These are phyloP conservation scores for Raffaelea arxii DNA, from an alignment of 2,329 filamentous ascomycete genomes.

Conservation along the genomic window DNA sequence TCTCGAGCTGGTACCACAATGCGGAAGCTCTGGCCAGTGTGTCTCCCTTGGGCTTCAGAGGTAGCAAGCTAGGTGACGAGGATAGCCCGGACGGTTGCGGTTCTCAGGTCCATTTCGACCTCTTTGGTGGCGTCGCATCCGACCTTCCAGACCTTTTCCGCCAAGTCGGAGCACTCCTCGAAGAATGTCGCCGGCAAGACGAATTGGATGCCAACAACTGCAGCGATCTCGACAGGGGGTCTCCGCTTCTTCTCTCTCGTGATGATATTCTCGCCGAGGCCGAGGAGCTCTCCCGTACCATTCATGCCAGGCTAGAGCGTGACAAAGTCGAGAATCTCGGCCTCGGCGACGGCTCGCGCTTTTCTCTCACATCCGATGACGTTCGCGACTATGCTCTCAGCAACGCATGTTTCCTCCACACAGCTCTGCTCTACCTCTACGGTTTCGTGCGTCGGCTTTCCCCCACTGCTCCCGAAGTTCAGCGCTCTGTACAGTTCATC, in stretches of 20 bases:
- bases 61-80: slow-evolving; percentile 5
- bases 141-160: slow-evolving; percentile 9
- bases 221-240: background rate
- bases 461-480: slow-evolving; percentile 4
- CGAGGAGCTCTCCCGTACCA: slow-evolving; percentile 1
- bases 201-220: background rate
- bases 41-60: slow-evolving; percentile 5
- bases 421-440: slow-evolving; percentile 8
- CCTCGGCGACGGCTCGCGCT: background rate
- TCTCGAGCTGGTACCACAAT: slow-evolving; percentile 10
- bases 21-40: slow-evolving; percentile 6
- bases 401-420: slow-evolving; percentile 9
- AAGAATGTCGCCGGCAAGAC: slow-evolving; percentile 3
- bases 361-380: slow-evolving; percentile 3
- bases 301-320: slow-evolving; percentile 3
- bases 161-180: slow-evolving; percentile 8
- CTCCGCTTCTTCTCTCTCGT: background rate
- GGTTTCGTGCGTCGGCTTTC: slow-evolving; percentile 5
- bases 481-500: slow-evolving; percentile 7
- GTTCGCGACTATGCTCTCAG: slow-evolving; percentile 10
- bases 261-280: slow-evolving; percentile 8
- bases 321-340: slow-evolving; percentile 4
- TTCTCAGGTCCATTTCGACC: slow-evolving; percentile 6
- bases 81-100: background rate
- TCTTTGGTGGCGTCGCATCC: slow-evolving; percentile 10